These are phyloP conservation scores for Paramecium biaurelia DNA, from an alignment of 73 alveolate genomes.

Conservation along the genomic window DNA sequence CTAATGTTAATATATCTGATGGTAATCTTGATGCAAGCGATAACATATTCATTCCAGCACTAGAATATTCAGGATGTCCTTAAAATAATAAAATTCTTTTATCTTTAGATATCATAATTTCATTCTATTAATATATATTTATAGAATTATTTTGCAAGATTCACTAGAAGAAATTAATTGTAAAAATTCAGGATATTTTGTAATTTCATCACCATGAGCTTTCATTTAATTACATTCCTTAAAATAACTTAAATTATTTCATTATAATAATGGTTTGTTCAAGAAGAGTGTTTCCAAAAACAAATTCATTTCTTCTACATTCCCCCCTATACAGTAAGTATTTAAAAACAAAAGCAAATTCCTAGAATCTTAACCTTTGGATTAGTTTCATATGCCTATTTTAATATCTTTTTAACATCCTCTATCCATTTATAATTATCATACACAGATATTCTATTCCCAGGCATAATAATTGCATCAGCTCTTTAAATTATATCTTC, in stretches of 20 bases:
- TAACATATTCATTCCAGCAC: neutral
- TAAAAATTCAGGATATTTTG: neutral
- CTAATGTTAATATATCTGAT: neutral
- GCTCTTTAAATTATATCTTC: neutral
- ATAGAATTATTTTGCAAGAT: neutral
- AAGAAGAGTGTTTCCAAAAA: neutral
- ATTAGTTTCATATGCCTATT: neutral
- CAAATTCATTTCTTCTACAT: constrained; percentile 5
- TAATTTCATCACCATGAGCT: constrained; percentile 34
- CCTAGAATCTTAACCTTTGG: constrained; percentile 1
- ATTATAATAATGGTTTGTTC: neutral
- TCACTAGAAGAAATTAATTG: neutral
- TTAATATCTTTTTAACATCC: neutral
- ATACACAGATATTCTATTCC: neutral
- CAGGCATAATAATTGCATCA: neutral
- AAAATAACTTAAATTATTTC: constrained; percentile 5
- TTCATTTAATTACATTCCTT: neutral
- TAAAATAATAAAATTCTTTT: neutral
- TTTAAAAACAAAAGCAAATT: neutral
- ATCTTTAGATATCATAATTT: neutral
- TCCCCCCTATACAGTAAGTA: constrained; percentile 1
- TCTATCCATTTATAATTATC: neutral
- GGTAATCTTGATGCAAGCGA: neutral
- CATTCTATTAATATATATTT: neutral
- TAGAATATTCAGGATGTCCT: constrained; percentile 24